phyloP scores from a whole-genome alignment of 2,329 filamentous ascomycete species.

The Ustulina deusta region DNA sequence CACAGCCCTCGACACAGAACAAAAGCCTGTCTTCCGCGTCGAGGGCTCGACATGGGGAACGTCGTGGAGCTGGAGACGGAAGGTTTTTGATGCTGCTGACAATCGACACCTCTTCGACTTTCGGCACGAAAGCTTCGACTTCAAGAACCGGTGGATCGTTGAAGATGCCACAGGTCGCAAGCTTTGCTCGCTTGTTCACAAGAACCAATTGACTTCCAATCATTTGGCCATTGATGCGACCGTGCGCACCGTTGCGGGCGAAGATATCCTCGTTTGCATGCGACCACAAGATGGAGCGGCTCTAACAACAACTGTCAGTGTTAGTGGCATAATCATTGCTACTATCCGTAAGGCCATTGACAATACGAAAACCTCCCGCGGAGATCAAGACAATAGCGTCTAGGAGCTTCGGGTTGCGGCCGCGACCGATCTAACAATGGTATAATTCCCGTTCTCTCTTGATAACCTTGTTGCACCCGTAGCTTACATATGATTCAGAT shows the following conservation, averaged over 20 bases:
- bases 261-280: constrained; percentile 36
- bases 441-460: constrained; percentile 1
- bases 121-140: constrained; percentile 36
- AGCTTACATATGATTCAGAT: constrained; percentile 16
- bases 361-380: background rate
- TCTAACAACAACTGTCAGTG: background rate
- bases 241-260: constrained; percentile 35
- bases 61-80: constrained; percentile 41
- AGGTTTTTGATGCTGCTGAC: constrained; percentile 28
- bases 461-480: background rate
- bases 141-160: constrained; percentile 40
- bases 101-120: constrained; percentile 37
- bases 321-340: constrained; percentile 19
- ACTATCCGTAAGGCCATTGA: constrained; percentile 26
- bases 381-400: constrained; percentile 18
- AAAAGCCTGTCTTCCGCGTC: constrained; percentile 29
- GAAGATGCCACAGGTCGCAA: constrained; percentile 30
- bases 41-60: constrained; percentile 32
- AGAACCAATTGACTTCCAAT: constrained; percentile 22
- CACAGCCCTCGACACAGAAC: constrained; percentile 9
- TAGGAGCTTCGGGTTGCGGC: constrained; percentile 31
- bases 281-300: constrained; percentile 15
- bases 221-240: constrained; percentile 35
- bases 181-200: constrained; percentile 35
- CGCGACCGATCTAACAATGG: constrained; percentile 31